Conservation (phyloP, 2,329 filamentous ascomycete species). For the Magnaporthiopsis incrustans region DNA sequence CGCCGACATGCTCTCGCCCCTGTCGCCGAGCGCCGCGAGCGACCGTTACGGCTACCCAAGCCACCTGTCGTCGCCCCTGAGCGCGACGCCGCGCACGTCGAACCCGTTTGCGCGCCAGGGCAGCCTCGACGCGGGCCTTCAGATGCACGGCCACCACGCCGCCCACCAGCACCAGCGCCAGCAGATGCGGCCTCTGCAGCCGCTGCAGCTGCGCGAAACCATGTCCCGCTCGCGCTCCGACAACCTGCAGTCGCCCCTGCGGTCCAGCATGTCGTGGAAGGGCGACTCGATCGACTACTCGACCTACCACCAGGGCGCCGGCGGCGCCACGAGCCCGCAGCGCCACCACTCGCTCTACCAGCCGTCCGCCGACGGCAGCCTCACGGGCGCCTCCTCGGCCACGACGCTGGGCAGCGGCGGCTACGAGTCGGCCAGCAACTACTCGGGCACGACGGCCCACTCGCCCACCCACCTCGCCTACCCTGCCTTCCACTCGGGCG, state of each 20-base stretch:
- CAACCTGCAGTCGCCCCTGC: constrained; percentile 48
- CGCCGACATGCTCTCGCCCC: constrained; percentile 47
- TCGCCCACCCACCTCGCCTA: constrained; percentile 44
- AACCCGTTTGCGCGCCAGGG: constrained; percentile 45
- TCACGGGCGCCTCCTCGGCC: constrained; percentile 26
- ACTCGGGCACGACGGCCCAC: constrained; percentile 43
- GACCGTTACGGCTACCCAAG: constrained; percentile 47
- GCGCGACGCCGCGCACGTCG: constrained; percentile 35
- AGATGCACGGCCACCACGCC: constrained; percentile 34
- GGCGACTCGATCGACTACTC: constrained; percentile 51
- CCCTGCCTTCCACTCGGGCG: constrained; percentile 33
- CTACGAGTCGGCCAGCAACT: constrained; percentile 41
- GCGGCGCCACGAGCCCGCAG: constrained; percentile 30
- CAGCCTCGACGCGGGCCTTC: constrained; percentile 36
- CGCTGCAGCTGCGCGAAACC: constrained; percentile 50
- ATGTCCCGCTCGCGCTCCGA: constrained; percentile 50
- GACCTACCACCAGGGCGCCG: constrained; percentile 33
- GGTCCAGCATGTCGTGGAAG: constrained; percentile 57
- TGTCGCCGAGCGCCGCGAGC: constrained; percentile 41
- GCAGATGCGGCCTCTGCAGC: constrained; percentile 44
- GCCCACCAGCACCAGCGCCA: constrained; percentile 34
- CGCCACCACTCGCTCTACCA: constrained; percentile 44
- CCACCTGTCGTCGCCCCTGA: constrained; percentile 39
- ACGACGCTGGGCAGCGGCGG: constrained; percentile 28
- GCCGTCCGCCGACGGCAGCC: constrained; percentile 28